These are phyloP conservation scores for Wilhelminamyces savonicus DNA, from an alignment of 805 yeast genomes.

Conservation along the genomic window DNA sequence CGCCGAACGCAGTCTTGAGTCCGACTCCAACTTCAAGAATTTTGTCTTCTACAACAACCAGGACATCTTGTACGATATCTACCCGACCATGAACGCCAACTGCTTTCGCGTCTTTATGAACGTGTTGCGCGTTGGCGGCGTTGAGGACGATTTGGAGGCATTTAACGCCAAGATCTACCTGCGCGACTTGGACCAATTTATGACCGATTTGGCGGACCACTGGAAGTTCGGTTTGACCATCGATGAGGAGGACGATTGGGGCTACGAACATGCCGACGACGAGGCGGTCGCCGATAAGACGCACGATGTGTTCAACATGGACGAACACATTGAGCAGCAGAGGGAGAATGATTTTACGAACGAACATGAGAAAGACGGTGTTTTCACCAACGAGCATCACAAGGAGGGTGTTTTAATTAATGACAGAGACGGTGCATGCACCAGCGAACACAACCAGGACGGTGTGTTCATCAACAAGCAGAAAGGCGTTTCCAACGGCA, in stretches of 20 bases:
- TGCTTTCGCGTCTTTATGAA: slow-evolving; percentile 38
- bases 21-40: slow-evolving; percentile 39
- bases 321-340: no score
- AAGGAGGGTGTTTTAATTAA: no score
- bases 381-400: no score
- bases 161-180: slow-evolving; percentile 15
- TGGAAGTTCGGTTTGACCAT: slow-evolving; percentile 37
- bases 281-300: slow-evolving; percentile 2
- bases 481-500: no score
- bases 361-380: no score
- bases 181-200: slow-evolving; percentile 32
- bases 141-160: slow-evolving; percentile 24
- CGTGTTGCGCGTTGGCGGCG: slow-evolving; percentile 31
- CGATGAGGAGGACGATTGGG: slow-evolving; percentile 38
- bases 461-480: no score
- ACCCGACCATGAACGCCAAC: slow-evolving; percentile 37
- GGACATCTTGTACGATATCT: slow-evolving; percentile 42
- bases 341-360: no score
- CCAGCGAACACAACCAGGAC: no score
- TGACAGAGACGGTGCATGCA: no score
- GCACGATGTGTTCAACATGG: slow-evolving; percentile 29
- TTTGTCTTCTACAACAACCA: slow-evolving; percentile 33
- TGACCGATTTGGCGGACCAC: slow-evolving; percentile 19
- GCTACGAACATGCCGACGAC: slow-evolving; percentile 7
- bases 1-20: slow-evolving; percentile 8